Conservation (phyloP, 2,329 filamentous ascomycete genomes). For the Fusarium buxicola region DNA sequence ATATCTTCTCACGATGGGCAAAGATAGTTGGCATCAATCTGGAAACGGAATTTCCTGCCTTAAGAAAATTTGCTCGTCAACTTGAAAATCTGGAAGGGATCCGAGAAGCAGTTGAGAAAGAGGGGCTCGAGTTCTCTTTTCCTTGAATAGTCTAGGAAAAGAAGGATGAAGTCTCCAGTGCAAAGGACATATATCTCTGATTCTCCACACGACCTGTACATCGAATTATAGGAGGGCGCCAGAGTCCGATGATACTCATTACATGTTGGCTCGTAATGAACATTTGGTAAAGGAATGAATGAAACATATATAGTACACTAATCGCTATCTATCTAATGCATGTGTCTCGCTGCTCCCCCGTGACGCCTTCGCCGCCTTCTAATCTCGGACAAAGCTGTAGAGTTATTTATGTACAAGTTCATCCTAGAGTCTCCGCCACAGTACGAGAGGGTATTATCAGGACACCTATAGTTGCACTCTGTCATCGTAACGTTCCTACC, state of each 20-base stretch:
- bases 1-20: slow-evolving; percentile 39
- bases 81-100: slow-evolving; percentile 24
- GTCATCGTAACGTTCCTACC: slow-evolving; percentile 48
- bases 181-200: too few species aligned
- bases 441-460: slow-evolving; percentile 48
- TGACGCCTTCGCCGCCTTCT: slow-evolving; percentile 23
- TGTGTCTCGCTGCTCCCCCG: neutral
- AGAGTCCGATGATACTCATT: too few species aligned
- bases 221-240: too few species aligned
- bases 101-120: slow-evolving; percentile 1
- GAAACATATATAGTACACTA: too few species aligned
- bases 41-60: slow-evolving; percentile 16
- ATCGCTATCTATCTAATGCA: neutral
- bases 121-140: slow-evolving; percentile 14
- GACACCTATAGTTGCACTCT: slow-evolving; percentile 51
- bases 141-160: neutral
- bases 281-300: too few species aligned
- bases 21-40: slow-evolving; percentile 17
- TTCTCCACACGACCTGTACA: too few species aligned
- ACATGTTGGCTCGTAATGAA: too few species aligned
- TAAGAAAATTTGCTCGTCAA: neutral
- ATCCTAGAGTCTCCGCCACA: slow-evolving; percentile 49
- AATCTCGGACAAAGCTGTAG: slow-evolving; percentile 14
- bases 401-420: slow-evolving; percentile 49
- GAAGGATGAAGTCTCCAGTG: too few species aligned